These are phyloP conservation scores for Purshia tridentata DNA, from an alignment of 306 rosid genomes.

Conservation along the genomic window DNA sequence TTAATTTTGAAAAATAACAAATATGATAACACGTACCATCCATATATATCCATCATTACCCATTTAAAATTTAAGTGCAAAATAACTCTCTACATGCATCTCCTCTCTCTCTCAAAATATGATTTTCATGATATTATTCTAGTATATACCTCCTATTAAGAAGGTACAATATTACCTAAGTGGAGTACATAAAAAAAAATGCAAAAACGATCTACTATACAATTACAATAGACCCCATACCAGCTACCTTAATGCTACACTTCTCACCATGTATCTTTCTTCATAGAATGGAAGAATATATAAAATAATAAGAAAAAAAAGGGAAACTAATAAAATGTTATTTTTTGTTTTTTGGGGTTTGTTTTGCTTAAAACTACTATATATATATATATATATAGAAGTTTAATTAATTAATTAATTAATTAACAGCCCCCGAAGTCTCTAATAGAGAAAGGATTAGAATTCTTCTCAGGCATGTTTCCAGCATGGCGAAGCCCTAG, in stretches of 20 bases:
- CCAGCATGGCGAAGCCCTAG: constrained; percentile 97
- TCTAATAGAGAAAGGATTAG: constrained; percentile 69
- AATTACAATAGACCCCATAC: constrained; percentile 45
- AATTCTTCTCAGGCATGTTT: constrained; percentile 49
- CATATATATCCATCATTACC: neutral
- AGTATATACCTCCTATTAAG: constrained; percentile 31
- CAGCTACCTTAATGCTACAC: constrained; percentile 33
- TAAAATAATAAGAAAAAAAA: constrained; percentile 9
- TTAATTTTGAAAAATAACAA: no score
- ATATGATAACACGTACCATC: no score
- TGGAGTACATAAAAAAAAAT: constrained; percentile 33
- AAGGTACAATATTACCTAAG: constrained; percentile 25
- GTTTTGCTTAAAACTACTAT: constrained; percentile 15
- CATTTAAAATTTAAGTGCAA: neutral
- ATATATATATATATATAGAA: no score
- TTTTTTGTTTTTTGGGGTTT: constrained; percentile 17
- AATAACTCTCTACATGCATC: neutral
- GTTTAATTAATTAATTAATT: neutral
- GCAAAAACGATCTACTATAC: constrained; percentile 51
- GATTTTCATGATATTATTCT: constrained; percentile 24
- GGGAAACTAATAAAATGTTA: constrained; percentile 22
- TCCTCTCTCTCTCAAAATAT: constrained; percentile 10
- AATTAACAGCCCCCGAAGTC: constrained; percentile 68
- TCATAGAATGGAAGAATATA: constrained; percentile 27
- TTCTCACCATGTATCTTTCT: constrained; percentile 35